Conservation (phyloP, 2,329 filamentous ascomycete genomes). For the Cytospora chrysosperma region DNA sequence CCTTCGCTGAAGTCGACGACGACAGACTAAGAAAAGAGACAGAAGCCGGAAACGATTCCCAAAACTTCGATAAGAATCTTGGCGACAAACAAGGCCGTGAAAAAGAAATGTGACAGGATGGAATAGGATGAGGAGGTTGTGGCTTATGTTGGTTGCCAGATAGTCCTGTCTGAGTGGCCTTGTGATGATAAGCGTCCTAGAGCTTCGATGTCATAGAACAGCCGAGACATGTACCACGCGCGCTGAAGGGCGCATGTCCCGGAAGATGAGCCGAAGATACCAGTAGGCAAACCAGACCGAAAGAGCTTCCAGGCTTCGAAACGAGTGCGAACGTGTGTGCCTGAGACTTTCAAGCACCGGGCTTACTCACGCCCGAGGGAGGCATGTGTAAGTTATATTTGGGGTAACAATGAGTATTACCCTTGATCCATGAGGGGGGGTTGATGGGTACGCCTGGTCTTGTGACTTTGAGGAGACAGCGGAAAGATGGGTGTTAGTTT, state of each 20-base stretch:
- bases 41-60: neutral
- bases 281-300: neutral
- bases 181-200: conserved; percentile 17
- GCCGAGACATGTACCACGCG: conserved; percentile 20
- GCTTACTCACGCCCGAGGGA: neutral
- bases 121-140: conserved; percentile 6
- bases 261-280: conserved; percentile 15
- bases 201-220: conserved; percentile 6
- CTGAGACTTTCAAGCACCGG: neutral
- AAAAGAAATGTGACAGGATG: neutral
- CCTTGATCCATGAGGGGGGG: neutral
- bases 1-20: conserved; percentile 16
- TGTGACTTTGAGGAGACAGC: neutral
- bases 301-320: neutral
- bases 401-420: neutral
- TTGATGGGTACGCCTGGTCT: neutral
- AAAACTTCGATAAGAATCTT: neutral
- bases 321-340: neutral
- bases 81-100: conserved; percentile 1
- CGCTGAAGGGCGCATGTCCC: conserved; percentile 17
- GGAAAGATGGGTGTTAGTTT: neutral
- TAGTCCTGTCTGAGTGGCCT: conserved; percentile 8
- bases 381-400: neutral
- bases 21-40: neutral
- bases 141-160: conserved; percentile 11